A percentile compares a stretch with the other conserved stretches of the same genome.
These are phyloP conservation scores for Phaeotremella skinneri DNA, from an alignment of 768 basidiomycete species.

Conservation along the genomic window DNA sequence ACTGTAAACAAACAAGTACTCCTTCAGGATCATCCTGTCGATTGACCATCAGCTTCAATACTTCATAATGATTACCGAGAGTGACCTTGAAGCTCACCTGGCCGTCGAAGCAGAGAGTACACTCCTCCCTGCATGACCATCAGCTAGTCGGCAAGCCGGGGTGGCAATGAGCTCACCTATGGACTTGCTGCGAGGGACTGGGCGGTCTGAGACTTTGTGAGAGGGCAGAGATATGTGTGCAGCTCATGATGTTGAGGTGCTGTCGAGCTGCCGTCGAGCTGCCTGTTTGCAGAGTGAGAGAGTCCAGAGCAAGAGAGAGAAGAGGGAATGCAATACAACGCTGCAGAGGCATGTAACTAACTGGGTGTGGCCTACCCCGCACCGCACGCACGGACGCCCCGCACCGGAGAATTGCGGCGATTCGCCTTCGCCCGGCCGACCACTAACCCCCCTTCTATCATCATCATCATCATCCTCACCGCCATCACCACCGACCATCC, in stretches of 20 bases:
- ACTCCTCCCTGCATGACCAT: slow-evolving; percentile 69
- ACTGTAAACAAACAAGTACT: slow-evolving; percentile 81
- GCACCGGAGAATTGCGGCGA: too few species aligned
- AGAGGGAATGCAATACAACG: too few species aligned
- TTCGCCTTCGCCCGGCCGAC: too few species aligned
- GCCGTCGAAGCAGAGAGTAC: slow-evolving; percentile 93
- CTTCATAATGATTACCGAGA: not conserved
- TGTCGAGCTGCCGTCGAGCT: too few species aligned
- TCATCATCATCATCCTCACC: too few species aligned
- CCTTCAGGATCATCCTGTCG: slow-evolving; percentile 70
- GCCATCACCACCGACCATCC: too few species aligned
- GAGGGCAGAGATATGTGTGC: slow-evolving; percentile 24
- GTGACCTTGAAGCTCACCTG: slow-evolving; percentile 60
- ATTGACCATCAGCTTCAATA: slow-evolving; percentile 4
- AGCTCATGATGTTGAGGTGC: slow-evolving; percentile 17
- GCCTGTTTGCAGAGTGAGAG: too few species aligned
- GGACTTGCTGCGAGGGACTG: slow-evolving; percentile 35
- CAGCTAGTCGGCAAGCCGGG: slow-evolving; percentile 1
- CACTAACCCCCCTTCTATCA: too few species aligned
- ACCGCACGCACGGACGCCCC: too few species aligned
- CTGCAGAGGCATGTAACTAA: too few species aligned
- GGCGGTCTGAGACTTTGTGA: slow-evolving; percentile 26
- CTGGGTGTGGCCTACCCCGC: too few species aligned
- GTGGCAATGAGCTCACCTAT: slow-evolving; percentile 28
- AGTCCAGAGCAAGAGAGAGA: too few species aligned